Evolutionary conservation across 2,329 filamentous ascomycete species (phyloP), one percentile per base, ranked within the genome.

Genomic region (Colletotrichum tropicale): DNA sequence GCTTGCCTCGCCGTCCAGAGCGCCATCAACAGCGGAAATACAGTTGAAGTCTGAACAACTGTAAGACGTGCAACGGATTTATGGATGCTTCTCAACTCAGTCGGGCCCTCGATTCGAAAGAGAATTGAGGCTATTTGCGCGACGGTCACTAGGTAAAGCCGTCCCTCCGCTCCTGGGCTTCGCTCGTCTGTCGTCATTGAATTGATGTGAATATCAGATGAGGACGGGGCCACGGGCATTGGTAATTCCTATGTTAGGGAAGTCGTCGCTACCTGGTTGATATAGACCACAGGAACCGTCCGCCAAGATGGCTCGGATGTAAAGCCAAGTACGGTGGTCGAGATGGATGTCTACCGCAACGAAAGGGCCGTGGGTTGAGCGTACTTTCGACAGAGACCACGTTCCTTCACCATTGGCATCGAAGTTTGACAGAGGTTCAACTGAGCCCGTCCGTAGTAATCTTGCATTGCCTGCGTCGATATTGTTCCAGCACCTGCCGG

Each of bases 401-500:
- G 16, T 18, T n/a, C 8, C 38, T 10, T n/a, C 16, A 21, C 18
- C 0, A 21, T 21, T 21, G 18, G 5, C 43, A 48, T 21, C n/a
- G 10, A n/a, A 48, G 8, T 21, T 12, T 21, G n/a, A 21, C 43
- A 0, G 10, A 8, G 43, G 6, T 21, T n/a, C 9, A 0, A 48
- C 43, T 48, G 1, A 4, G 34, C 15, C 34, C 0, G 3, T 36
- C 34, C 34, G 1, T 2, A 36, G 34, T 0, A 1, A 4, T 36
- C 43, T 13, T 7, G 10, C 0, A 13, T 48, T 3, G 3, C 12
- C 10, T 3, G 3, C n/a, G n/a, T 52, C 10, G n/a, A 3, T 52
- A 0, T 21, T 12, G 1, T 48, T 21, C 1, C 18, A 48, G 18
- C n/a, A 12, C 6, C 18, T 48, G n/a, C 43, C 3, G n/a, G 6